Evolutionary conservation across 2,329 filamentous ascomycete species (phyloP), one percentile per base, ranked within the genome.

Genomic region (Microsporum audouinii): DNA sequence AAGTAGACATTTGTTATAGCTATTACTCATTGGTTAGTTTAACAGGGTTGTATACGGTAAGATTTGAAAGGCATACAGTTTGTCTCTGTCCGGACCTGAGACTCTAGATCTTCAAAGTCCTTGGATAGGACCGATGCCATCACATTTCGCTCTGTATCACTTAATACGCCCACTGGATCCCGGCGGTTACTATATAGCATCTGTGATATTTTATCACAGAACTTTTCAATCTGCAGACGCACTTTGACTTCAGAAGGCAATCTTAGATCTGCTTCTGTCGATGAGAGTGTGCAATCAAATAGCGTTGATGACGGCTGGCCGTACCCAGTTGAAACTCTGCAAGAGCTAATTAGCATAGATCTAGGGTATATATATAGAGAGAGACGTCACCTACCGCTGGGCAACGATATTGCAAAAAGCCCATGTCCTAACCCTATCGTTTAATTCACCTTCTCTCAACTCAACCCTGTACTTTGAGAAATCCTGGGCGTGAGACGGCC

Each of bases 331-430:
- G 83, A 83, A 62, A 87, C 83, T 58, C 81, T 84, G 61, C 23
- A 62, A n/a, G 17, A 14, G 31, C n/a, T 47, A 2, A 47, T 39
- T 38, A 41, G 38, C 38, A 36, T 45, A 29, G 58, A 34, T 56
- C 10, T 7, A 33, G 39, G 53, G 4, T 61, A 47, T 41, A 14
- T 4, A 10, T 8, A n/a, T 10, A 23, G 10, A 12, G 14, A 10
- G 17, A 49, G 39, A 49, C 57, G 34, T 53, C n/a, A 17, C 39
- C 65, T 76, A 83, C 81, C 82, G 82, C 67, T 87, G 84, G 17
- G 84, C 83, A 57, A 87, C 84, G 64, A 86, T 82, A 67, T 87
- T 88, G 72, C 84, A 86, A 31, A 84, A 79, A 1, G 83, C 83
- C 85, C 85, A 88, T 1, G 85, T 87, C 64, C 82, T 79, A 39